Evolutionary conservation across 73 alveolate genomes (phyloP), one percentile per base, ranked within the genome.

Genomic region (Stentor coeruleus): DNA sequence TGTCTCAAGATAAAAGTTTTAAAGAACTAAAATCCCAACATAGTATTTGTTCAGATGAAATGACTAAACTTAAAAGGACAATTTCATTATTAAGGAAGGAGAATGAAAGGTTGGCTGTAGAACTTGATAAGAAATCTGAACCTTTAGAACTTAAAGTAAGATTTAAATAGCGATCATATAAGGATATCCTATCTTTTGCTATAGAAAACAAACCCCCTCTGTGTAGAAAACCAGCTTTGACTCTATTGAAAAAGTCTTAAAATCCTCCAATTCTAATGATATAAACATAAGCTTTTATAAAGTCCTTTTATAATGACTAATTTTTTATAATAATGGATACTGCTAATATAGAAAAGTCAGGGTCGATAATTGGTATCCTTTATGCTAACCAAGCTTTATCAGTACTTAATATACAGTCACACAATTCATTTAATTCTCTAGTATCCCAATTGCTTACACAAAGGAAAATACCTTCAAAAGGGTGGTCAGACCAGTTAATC

Each of bases 381-480:
- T 49, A 49, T 49, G 6, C 66, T 11, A 20, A 49, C 6, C 66
- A 11, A 11, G 66, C 66, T 20, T 20, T 49, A 11, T 49, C 66
- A 49, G 66, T 49, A 49, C 6, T 20, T 49, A 11, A 6, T 11
- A 49, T 11, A 20, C 20, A 49, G 66, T 11, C 6, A 11, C 66
- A 49, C 66, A 49, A 49, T 20, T 11, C 66, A 11, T 49, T 49
- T 20, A 49, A 49, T 49, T 11, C 28, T 20, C 6, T 49, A n/a
- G 85, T 77, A 37, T 26, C 31, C 20, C 20, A 6, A n/a, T 58
- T 79, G 85, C 88, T 93, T 38, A 74, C 91, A 74, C 87, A 87
- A 2, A 74, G 93, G 82, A 82, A 89, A 39, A 38, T 97, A 36
- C 99, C 99, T 26, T 88, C 94, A 79, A 96, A 94, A 3, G 95